These are phyloP conservation scores for Saccharomycopsis amapae DNA, from an alignment of 805 yeast genomes.

Conservation along the genomic window DNA sequence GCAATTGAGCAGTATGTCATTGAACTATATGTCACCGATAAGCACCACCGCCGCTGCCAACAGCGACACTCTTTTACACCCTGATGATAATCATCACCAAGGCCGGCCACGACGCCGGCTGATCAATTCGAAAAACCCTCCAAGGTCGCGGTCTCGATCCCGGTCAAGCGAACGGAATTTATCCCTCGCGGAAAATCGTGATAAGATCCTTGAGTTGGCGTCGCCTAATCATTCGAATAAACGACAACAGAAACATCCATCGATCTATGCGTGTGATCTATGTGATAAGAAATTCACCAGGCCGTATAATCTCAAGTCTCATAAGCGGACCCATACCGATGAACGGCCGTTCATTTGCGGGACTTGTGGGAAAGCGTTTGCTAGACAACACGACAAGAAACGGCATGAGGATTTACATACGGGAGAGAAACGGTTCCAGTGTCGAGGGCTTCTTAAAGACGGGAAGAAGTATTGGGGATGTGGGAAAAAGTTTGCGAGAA, in stretches of 20 bases:
- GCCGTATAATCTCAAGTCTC: constrained; percentile 89
- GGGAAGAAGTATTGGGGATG: constrained; percentile 66
- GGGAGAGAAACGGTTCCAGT: constrained; percentile 68
- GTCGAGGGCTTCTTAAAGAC: constrained; percentile 56
- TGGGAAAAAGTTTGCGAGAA: constrained; percentile 69
- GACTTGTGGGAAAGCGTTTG: constrained; percentile 75
- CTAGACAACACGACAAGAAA: constrained; percentile 69
- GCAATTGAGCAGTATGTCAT: neutral
- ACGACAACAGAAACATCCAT: constrained; percentile 63
- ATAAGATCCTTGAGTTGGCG: constrained; percentile 61
- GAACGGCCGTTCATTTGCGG: constrained; percentile 72
- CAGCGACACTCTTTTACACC: constrained; percentile 25
- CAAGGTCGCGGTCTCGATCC: constrained; percentile 31
- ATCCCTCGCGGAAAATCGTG: constrained; percentile 24
- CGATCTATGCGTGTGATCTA: constrained; percentile 67
- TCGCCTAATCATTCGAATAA: constrained; percentile 46
- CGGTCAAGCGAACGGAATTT: constrained; percentile 22
- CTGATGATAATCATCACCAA: constrained; percentile 36
- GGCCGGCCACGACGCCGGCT: constrained; percentile 27
- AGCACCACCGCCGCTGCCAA: constrained; percentile 25
- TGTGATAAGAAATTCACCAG: constrained; percentile 87
- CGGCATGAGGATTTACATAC: constrained; percentile 71
- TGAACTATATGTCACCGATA: constrained; percentile 28
- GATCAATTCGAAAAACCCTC: constrained; percentile 14
- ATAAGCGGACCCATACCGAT: constrained; percentile 82